Evolutionary conservation across 148 eudicot genomes (phyloP).

Genomic region (Nepenthes gracilis): DNA sequence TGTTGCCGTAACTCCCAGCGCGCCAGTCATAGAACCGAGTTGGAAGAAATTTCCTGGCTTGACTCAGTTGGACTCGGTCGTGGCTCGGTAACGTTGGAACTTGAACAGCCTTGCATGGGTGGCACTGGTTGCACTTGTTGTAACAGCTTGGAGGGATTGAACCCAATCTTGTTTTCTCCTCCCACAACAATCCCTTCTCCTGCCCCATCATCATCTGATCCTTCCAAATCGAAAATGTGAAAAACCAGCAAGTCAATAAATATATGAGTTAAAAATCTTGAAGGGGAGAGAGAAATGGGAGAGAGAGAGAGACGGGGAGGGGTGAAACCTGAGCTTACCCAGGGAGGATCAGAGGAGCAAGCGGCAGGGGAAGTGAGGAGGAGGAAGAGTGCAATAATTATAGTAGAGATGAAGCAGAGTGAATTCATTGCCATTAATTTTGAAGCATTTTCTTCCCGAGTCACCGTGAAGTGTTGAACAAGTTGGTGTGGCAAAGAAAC

Average conservation of each 20-base stretch:
- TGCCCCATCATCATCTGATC: not conserved
- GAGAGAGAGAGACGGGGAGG: not conserved
- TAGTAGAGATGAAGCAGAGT: constrained; percentile 7
- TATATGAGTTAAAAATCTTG: not conserved
- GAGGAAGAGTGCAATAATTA: constrained; percentile 10
- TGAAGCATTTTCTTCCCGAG: not conserved
- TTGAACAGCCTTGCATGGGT: constrained; percentile 85
- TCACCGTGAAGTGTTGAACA: not conserved
- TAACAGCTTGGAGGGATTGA: constrained; percentile 92
- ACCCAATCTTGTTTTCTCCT: constrained; percentile 73
- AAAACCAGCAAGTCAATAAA: not conserved
- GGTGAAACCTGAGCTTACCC: constrained; percentile 13
- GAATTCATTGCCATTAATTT: constrained; percentile 17
- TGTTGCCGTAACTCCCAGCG: constrained; percentile 21
- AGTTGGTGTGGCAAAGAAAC: not conserved
- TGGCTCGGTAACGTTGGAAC: constrained; percentile 56
- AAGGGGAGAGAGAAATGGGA: not conserved
- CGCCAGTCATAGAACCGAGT: constrained; percentile 12
- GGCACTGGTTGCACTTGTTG: constrained; percentile 93
- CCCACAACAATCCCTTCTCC: constrained; percentile 34
- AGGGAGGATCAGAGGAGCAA: constrained; percentile 26
- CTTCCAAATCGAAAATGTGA: not conserved
- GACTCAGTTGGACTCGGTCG: constrained; percentile 13
- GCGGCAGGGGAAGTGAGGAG: constrained; percentile 25
- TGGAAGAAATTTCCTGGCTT: not conserved